Conservation (phyloP, 2,329 filamentous ascomycete genomes). For the Aureobasidium sp. region DNA sequence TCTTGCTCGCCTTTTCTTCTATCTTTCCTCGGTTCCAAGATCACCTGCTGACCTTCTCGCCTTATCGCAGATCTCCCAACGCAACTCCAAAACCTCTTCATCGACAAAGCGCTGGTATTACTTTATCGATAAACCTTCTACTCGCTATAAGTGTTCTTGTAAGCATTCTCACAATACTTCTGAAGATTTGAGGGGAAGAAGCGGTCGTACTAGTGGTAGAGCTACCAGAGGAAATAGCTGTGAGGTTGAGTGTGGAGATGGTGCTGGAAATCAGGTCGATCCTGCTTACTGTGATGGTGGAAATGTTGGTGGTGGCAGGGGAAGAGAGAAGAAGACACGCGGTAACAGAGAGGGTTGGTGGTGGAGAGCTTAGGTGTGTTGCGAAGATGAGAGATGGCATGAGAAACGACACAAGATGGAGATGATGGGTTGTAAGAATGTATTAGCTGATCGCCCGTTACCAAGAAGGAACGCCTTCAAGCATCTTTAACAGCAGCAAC, state of each 20-base stretch:
- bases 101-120: slow-evolving; percentile 1
- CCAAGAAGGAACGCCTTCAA: too few relatives aligned
- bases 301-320: neutral
- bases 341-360: slow-evolving; percentile 1
- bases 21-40: too few relatives aligned
- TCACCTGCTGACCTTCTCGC: too few relatives aligned
- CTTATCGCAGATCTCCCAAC: slow-evolving; percentile 3
- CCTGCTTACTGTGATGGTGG: neutral
- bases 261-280: neutral
- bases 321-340: neutral
- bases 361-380: slow-evolving; percentile 6
- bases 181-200: neutral
- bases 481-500: neutral
- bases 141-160: neutral
- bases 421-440: neutral
- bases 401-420: neutral
- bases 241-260: neutral
- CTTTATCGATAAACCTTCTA: neutral
- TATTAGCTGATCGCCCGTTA: neutral
- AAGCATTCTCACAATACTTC: neutral
- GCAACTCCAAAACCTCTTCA: neutral
- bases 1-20: too few relatives aligned
- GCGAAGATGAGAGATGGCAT: neutral
- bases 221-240: neutral
- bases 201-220: neutral